Evolutionary conservation across 2,329 filamentous ascomycete species (phyloP), one percentile per base, ranked within the genome.

Genomic region (Trichoderma hamatum): DNA sequence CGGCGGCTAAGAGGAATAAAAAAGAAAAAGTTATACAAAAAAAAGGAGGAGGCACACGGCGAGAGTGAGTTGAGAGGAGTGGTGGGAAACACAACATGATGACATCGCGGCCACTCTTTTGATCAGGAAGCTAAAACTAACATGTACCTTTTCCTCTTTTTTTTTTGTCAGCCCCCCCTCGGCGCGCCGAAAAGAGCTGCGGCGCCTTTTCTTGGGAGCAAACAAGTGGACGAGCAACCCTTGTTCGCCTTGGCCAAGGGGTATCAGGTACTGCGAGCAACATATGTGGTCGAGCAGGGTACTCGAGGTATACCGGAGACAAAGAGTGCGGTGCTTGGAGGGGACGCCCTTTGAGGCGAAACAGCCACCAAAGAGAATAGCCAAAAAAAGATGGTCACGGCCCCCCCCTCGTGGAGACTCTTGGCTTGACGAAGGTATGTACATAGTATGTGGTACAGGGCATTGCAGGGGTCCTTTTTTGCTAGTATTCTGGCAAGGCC

Each of bases 11-110:
- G n/a, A 30, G 30, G 13, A 24, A 32, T 11, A 28, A 66, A 26
- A 43, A 56, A 34, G 9, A 58, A 43, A 55, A 67, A 67, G 34
- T 32, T 32, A 21, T 43, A 49, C 19, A 60, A 65, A 26, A 24
- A 9, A 13, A 19, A 66, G 14, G 16, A 32, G n/a, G 19, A 32
- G 28, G 24, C 10, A 36, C 21, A 36, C n/a, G n/a, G n/a, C n/a
- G n/a, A n/a, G n/a, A n/a, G n/a, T n/a, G 51, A 65, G 26, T 16
- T 13, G 21, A n/a, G 52, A n/a, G 24, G 7, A n/a, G n/a, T n/a
- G n/a, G 24, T 28, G 16, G 60, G 51, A 65, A 36, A 24, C 63
- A 67, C 63, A 58, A 59, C 63, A 67, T 67, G 63, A 67, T 67
- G 63, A 67, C 63, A 67, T 67, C 21, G 56, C 34, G 21, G 54